phyloP scores from a whole-genome alignment of 345 rosid genomes.

The Eutrema yunnanense region DNA sequence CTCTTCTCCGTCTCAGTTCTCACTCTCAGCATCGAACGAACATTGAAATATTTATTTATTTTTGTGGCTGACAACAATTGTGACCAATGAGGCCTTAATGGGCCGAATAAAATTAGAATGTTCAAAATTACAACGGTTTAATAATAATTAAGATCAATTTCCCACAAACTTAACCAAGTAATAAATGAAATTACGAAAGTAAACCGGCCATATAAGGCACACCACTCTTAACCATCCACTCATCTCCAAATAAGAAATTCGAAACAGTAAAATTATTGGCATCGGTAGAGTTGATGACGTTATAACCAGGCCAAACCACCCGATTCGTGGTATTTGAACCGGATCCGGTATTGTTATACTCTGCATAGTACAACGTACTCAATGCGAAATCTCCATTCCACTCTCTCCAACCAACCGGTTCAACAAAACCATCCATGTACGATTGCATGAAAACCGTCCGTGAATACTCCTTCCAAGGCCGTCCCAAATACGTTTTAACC shows the following conservation, averaged over 20 bases:
- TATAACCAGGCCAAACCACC: constrained; percentile 72
- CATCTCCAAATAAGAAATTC: constrained; percentile 56
- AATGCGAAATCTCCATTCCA: constrained; percentile 69
- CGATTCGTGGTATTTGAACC: constrained; percentile 54
- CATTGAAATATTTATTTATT: neutral
- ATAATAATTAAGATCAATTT: neutral
- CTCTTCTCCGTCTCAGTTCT: neutral
- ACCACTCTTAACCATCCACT: constrained; percentile 60
- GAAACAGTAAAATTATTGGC: constrained; percentile 69
- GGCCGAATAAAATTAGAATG: neutral
- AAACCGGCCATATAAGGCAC: constrained; percentile 40
- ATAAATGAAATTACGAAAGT: constrained; percentile 7
- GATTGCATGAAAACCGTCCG: constrained; percentile 59
- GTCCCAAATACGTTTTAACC: constrained; percentile 58
- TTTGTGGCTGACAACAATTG: neutral
- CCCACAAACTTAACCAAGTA: neutral
- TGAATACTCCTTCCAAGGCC: constrained; percentile 93
- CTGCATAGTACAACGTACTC: constrained; percentile 66
- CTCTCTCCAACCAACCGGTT: constrained; percentile 66
- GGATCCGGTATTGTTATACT: constrained; percentile 58
- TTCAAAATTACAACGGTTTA: neutral
- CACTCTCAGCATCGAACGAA: neutral
- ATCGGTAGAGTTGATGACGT: constrained; percentile 46
- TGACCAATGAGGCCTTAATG: neutral
- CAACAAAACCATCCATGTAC: constrained; percentile 41